Evolutionary conservation across 305 asterid genomes (phyloP).

Genomic region (Plantago lanceolata): DNA sequence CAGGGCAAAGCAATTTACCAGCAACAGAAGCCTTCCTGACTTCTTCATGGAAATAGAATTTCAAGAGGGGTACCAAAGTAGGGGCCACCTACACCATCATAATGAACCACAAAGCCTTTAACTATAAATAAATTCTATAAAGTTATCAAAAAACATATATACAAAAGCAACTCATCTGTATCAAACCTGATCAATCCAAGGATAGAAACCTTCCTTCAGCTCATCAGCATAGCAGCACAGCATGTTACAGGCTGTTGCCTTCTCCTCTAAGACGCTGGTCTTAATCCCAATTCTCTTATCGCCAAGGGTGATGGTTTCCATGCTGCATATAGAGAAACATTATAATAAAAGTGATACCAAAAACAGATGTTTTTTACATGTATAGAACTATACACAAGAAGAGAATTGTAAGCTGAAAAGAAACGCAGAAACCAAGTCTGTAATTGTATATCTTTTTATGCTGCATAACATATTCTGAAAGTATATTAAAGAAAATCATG

Average conservation of each 20-base stretch:
- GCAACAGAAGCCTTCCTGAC: conserved; percentile 97
- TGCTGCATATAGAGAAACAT: conserved; percentile 49
- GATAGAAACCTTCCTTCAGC: conserved; percentile 91
- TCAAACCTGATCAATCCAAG: conserved; percentile 97
- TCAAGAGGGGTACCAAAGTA: conserved; percentile 82
- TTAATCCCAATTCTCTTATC: conserved; percentile 94
- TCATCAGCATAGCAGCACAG: conserved; percentile 97
- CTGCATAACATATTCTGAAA: neutral
- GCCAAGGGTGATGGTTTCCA: conserved; percentile 93
- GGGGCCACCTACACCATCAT: conserved; percentile 77
- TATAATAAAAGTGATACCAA: conserved; percentile 13
- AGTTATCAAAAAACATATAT: conserved; percentile 5
- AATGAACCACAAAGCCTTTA: conserved; percentile 7
- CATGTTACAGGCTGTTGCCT: conserved; percentile 99
- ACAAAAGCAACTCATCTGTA: conserved; percentile 15
- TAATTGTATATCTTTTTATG: neutral
- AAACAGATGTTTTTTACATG: neutral
- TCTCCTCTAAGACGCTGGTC: conserved; percentile 92
- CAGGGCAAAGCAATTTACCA: conserved; percentile 37
- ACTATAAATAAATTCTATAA: conserved; percentile 12
- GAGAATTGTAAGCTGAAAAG: neutral
- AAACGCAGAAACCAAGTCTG: too few relatives aligned
- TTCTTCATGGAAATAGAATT: conserved; percentile 96
- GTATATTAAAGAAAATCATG: neutral
- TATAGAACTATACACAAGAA: neutral